Base-by-base conservation (phyloP, 768 basidiomycete species). In the Sporobolomyces pararoseus region DNA sequence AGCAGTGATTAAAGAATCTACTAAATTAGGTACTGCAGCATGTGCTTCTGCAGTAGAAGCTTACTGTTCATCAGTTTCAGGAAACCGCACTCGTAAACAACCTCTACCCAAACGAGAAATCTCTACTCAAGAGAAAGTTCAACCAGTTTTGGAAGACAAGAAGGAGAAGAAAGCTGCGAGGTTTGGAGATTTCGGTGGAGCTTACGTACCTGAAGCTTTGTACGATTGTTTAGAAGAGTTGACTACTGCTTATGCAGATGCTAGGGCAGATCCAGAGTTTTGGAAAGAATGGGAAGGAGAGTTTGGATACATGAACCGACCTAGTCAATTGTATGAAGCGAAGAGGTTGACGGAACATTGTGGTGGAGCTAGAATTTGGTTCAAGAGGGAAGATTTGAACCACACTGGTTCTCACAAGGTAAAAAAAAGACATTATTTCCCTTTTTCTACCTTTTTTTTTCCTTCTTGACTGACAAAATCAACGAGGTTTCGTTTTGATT, bases 161-260 rank as follows among this genome's bases (percentile, higher is more conserved):
- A 65, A 73, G 39, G 31, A 58, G 10, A 39, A n/a, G 17, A 81
- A 78, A 57, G 81, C 83, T 21, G 83, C 87, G 2, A 85, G 92
- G 55, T 99, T 99, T 75, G 96, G 96, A 44, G 84, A 92, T 70
- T 99, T 94, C 77, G 96, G 96, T 39, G 96, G 96, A 5, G 93
- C 96, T 76, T 99, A 93, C 81, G 96, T 97, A 7, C 93, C 96
- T 1, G 96, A 98, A 80, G 87, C 92, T 19, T 83, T 98, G n/a
- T 88, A 94, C 75, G 96, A 94, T 77, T 91, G 90, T 75, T 83
- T 98, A 49, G 82, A 85, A 25, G 94, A 99, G 81, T 83, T 99
- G 37, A 82, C 98, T 80, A 87, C 86, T 62, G 94, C 90, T 46
- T 95, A 98, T 80, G 88, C 89, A 76, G 81, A 84, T 57, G 96